phyloP scores from a whole-genome alignment of 2,329 filamentous ascomycete genomes.

The Aspergillus bombycis region DNA sequence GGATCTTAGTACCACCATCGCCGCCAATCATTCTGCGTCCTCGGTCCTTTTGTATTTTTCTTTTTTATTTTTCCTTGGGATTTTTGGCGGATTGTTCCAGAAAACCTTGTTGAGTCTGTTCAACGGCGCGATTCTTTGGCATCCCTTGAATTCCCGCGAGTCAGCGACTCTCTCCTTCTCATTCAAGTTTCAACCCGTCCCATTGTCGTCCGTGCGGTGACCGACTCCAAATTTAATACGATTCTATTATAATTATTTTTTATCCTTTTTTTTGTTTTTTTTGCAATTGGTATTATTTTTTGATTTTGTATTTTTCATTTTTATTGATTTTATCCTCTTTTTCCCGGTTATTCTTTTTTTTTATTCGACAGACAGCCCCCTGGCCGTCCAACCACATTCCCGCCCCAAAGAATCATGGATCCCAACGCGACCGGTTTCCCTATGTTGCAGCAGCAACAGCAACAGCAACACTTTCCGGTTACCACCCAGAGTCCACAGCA shows the following conservation, averaged over 20 bases:
- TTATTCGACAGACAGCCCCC: neutral
- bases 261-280: neutral
- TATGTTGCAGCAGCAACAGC: slow-evolving; percentile 19
- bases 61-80: slow-evolving; percentile 6
- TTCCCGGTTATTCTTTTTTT: neutral
- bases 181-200: neutral
- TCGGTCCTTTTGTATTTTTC: slow-evolving; percentile 12
- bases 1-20: neutral
- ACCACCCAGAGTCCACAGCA: slow-evolving; percentile 37
- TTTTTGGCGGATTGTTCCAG: slow-evolving; percentile 16
- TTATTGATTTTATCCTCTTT: neutral
- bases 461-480: slow-evolving; percentile 34
- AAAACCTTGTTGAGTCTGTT: slow-evolving; percentile 8
- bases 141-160: slow-evolving; percentile 20
- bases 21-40: slow-evolving; percentile 6
- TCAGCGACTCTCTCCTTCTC: slow-evolving; percentile 13
- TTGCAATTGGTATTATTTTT: neutral
- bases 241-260: neutral
- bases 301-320: slow-evolving; percentile 1
- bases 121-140: neutral
- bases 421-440: slow-evolving; percentile 34
- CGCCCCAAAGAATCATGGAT: slow-evolving; percentile 29
- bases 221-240: neutral
- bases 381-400: slow-evolving; percentile 12
- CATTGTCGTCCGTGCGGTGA: slow-evolving; percentile 2